Evolutionary conservation across 176 grass and related monocot species (phyloP).

Genomic region (Urochloa ruziziensis): DNA sequence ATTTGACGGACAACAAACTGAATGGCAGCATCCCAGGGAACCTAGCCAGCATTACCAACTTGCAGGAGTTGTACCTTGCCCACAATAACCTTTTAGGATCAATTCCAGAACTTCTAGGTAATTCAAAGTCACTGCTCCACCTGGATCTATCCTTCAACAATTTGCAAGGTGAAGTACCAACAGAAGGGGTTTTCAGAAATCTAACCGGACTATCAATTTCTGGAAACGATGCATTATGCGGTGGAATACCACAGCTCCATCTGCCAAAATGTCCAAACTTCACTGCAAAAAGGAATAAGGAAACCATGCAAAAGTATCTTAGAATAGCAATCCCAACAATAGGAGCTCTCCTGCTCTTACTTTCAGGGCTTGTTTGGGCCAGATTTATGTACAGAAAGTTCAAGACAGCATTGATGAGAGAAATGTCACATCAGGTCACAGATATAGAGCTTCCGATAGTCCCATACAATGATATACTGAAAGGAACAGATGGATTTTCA

Average conservation of each 20-base stretch:
- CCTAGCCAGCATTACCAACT: background rate
- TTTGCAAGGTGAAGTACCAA: conserved; percentile 36
- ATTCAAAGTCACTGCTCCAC: background rate
- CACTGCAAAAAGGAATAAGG: background rate
- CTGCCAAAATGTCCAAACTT: background rate
- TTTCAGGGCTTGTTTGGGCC: background rate
- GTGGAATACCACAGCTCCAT: conserved; percentile 23
- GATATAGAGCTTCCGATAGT: background rate
- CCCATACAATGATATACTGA: background rate
- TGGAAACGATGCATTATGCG: conserved; percentile 16
- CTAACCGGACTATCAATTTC: conserved; percentile 23
- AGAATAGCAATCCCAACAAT: background rate
- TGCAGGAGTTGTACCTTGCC: conserved; percentile 19
- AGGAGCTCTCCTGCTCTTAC: background rate
- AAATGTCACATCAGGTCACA: background rate
- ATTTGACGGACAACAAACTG: conserved; percentile 26
- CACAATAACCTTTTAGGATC: conserved; percentile 30
- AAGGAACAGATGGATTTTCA: conserved; percentile 27
- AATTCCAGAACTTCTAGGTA: conserved; percentile 15
- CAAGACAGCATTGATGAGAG: background rate
- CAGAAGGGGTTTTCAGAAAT: conserved; percentile 33
- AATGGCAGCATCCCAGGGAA: conserved; percentile 8
- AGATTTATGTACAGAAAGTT: background rate
- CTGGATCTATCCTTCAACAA: conserved; percentile 44
- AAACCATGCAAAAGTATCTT: background rate